These are phyloP conservation scores for Melaleuca quinquenervia DNA, from an alignment of 345 rosid species.

Conservation along the genomic window DNA sequence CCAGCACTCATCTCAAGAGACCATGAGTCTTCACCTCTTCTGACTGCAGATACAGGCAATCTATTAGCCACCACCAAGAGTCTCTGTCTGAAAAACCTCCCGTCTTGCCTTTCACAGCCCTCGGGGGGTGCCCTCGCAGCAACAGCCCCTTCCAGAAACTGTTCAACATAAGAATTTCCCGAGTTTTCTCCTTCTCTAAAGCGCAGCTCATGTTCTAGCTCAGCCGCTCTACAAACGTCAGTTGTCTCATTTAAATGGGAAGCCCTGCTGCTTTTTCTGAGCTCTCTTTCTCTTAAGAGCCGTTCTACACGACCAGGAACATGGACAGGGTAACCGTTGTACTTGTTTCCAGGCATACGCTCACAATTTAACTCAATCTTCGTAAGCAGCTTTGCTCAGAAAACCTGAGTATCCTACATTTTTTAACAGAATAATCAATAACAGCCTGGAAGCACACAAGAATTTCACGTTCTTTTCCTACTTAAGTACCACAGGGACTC, in stretches of 20 bases:
- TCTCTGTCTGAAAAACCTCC: slow-evolving; percentile 71
- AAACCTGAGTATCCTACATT: slow-evolving; percentile 43
- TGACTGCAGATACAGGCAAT: slow-evolving; percentile 92
- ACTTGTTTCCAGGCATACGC: slow-evolving; percentile 95
- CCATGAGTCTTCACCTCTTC: slow-evolving; percentile 95
- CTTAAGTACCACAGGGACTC: not conserved
- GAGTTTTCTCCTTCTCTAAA: slow-evolving; percentile 40
- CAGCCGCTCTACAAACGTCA: slow-evolving; percentile 26
- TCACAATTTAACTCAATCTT: slow-evolving; percentile 31
- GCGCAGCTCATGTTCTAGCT: slow-evolving; percentile 39
- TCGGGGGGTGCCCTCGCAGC: slow-evolving; percentile 35
- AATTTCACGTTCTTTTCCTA: slow-evolving; percentile 1
- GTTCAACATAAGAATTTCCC: slow-evolving; percentile 41
- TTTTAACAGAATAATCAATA: slow-evolving; percentile 14
- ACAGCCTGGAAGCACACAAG: slow-evolving; percentile 3
- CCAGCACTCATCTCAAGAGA: slow-evolving; percentile 96
- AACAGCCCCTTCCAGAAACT: slow-evolving; percentile 55
- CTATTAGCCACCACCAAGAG: slow-evolving; percentile 96
- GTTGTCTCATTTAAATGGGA: slow-evolving; percentile 37
- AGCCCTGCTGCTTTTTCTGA: slow-evolving; percentile 43
- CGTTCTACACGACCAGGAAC: slow-evolving; percentile 57
- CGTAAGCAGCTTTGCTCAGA: slow-evolving; percentile 6
- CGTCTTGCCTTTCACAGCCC: slow-evolving; percentile 50
- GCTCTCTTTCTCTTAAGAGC: slow-evolving; percentile 70
- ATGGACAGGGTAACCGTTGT: slow-evolving; percentile 46